Evolutionary conservation across 345 rosid species (phyloP).

Genomic region (Melaleuca alternifolia): DNA sequence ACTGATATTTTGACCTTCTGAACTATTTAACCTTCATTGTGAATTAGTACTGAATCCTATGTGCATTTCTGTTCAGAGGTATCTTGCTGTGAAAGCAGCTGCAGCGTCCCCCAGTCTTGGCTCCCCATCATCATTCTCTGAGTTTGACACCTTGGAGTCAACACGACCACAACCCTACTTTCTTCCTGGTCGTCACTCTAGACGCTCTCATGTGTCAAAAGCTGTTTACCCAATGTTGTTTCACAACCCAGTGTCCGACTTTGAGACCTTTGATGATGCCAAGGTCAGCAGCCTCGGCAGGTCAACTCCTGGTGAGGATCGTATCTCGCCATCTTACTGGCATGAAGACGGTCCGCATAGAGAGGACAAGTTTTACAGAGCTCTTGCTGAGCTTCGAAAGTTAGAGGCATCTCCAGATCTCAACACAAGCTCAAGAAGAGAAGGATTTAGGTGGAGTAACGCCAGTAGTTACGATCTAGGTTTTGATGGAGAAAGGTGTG

Average conservation of each 20-base stretch:
- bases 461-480: slow-evolving; percentile 59
- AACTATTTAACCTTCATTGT: not conserved
- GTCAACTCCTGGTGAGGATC: slow-evolving; percentile 39
- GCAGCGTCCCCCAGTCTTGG: slow-evolving; percentile 43
- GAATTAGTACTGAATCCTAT: slow-evolving; percentile 1
- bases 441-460: slow-evolving; percentile 69
- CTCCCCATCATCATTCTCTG: slow-evolving; percentile 47
- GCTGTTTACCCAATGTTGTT: slow-evolving; percentile 63
- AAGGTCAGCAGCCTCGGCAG: slow-evolving; percentile 26
- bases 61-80: slow-evolving; percentile 32
- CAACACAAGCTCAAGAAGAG: slow-evolving; percentile 56
- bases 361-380: slow-evolving; percentile 26
- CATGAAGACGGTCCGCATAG: slow-evolving; percentile 22
- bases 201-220: slow-evolving; percentile 47
- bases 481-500: slow-evolving; percentile 41
- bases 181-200: slow-evolving; percentile 21
- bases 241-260: slow-evolving; percentile 73
- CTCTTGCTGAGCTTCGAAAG: slow-evolving; percentile 37
- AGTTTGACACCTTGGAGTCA: slow-evolving; percentile 37
- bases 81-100: slow-evolving; percentile 16
- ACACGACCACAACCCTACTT: slow-evolving; percentile 32
- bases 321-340: slow-evolving; percentile 36
- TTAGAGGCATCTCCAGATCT: slow-evolving; percentile 44
- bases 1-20: not conserved
- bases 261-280: slow-evolving; percentile 32